Conservation (phyloP, 2,329 filamentous ascomycete species). For the Diaporthe sp. region DNA sequence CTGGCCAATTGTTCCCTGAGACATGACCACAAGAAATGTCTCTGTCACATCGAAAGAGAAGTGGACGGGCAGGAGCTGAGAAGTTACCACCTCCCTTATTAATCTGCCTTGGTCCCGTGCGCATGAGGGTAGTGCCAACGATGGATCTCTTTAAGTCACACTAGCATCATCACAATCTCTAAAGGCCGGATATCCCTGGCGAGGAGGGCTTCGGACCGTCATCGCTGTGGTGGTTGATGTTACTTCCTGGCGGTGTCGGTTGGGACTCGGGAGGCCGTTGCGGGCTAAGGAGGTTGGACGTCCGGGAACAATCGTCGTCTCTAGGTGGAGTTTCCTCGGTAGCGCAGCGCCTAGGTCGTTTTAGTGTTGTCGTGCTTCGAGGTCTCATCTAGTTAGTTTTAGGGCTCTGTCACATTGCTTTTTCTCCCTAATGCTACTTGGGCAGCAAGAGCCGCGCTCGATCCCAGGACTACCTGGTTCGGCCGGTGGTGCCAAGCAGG, state of each 20-base stretch:
- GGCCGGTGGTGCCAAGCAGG: conserved; percentile 20
- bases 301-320: conserved; percentile 22
- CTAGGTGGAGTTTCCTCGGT: conserved; percentile 23
- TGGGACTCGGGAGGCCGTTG: conserved; percentile 9
- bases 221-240: conserved; percentile 16
- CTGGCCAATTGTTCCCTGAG: conserved; percentile 29
- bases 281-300: conserved; percentile 19
- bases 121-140: conserved; percentile 10
- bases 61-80: conserved; percentile 22
- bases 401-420: conserved; percentile 28
- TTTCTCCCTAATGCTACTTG: conserved; percentile 32
- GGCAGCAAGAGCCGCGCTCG: conserved; percentile 31
- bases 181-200: conserved; percentile 29
- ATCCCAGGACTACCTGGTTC: conserved; percentile 27
- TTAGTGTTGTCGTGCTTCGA: conserved; percentile 30
- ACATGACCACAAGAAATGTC: conserved; percentile 38
- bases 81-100: conserved; percentile 23
- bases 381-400: conserved; percentile 13
- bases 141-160: conserved; percentile 18
- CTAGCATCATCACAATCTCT: conserved; percentile 23
- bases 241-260: conserved; percentile 17
- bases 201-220: conserved; percentile 10
- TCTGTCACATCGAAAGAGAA: conserved; percentile 17
- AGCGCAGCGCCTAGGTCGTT: conserved; percentile 28
- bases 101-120: conserved; percentile 23